A percentile compares a stretch with the other conserved stretches of the same genome.
phyloP scores from a whole-genome alignment of 495 filamentous ascomycete genomes.

The Evansstolkia leycettana region DNA sequence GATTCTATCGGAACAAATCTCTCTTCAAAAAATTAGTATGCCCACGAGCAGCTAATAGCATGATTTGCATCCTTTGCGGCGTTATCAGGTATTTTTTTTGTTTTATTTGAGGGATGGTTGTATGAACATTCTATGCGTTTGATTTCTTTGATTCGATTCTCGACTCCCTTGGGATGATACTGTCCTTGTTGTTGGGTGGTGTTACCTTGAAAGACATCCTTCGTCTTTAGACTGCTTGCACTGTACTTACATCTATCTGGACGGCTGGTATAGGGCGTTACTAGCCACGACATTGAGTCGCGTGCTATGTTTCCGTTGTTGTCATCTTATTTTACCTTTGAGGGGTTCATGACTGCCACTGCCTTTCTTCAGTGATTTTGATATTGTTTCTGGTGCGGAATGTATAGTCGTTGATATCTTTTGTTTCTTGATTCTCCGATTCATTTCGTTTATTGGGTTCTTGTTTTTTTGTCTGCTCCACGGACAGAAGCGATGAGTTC shows the following conservation, averaged over 20 bases:
- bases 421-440: neutral
- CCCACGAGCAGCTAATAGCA: neutral
- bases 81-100: conserved; percentile 26
- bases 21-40: too few relatives aligned
- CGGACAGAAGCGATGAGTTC: conserved; percentile 5
- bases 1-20: too few relatives aligned
- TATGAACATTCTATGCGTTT: conserved; percentile 3
- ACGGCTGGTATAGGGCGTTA: conserved; percentile 20
- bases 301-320: too few relatives aligned
- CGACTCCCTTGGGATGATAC: too few relatives aligned
- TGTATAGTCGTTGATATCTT: too few relatives aligned
- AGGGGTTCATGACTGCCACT: too few relatives aligned
- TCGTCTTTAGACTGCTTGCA: conserved; percentile 35
- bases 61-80: conserved; percentile 28
- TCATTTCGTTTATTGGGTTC: neutral
- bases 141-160: too few relatives aligned
- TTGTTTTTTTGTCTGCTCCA: neutral
- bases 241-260: conserved; percentile 22
- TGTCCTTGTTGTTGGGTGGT: too few relatives aligned
- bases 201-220: conserved; percentile 25
- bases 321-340: too few relatives aligned
- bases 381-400: too few relatives aligned
- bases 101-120: conserved; percentile 4
- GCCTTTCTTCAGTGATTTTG: too few relatives aligned
- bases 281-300: conserved; percentile 1